Percentiles rank a stretch among this genome's conserved stretches.
phyloP scores from a whole-genome alignment of 129 eudicot species.

The Lactuca sativa region DNA sequence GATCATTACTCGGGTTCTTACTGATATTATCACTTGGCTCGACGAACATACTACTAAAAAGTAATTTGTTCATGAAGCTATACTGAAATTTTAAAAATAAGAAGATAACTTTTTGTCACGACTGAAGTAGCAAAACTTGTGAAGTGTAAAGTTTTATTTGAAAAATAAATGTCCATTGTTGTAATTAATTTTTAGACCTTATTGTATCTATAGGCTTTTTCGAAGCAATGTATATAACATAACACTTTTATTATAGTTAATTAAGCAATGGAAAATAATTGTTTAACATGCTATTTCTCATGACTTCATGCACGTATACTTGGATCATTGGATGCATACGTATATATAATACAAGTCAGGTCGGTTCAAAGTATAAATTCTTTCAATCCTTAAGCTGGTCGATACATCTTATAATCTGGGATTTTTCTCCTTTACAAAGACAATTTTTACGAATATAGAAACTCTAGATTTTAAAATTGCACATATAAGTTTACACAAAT shows the following conservation, averaged over 20 bases:
- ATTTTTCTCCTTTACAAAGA: too few species aligned
- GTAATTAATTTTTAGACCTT: background rate
- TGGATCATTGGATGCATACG: background rate
- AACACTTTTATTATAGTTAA: too few species aligned
- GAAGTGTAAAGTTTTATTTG: background rate
- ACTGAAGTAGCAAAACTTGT: slow-evolving; percentile 9
- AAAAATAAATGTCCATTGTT: slow-evolving; percentile 19
- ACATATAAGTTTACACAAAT: too few species aligned
- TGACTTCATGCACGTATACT: background rate
- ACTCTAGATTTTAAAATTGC: too few species aligned
- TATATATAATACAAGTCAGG: too few species aligned
- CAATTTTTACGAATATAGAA: too few species aligned
- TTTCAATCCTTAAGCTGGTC: too few species aligned
- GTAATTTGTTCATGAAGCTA: background rate
- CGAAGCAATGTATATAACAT: background rate
- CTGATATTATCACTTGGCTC: slow-evolving; percentile 77
- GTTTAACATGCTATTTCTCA: background rate
- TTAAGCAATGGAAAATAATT: too few species aligned
- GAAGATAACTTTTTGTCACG: slow-evolving; percentile 12
- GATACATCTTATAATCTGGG: too few species aligned
- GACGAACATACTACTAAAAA: slow-evolving; percentile 48
- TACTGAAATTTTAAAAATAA: background rate
- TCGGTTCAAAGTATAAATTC: too few species aligned
- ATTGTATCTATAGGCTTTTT: background rate
- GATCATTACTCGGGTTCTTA: slow-evolving; percentile 50